Base-by-base conservation (phyloP, 225 moss, liverwort and hornwort genomes). In the Antitrichia curtipendula region DNA sequence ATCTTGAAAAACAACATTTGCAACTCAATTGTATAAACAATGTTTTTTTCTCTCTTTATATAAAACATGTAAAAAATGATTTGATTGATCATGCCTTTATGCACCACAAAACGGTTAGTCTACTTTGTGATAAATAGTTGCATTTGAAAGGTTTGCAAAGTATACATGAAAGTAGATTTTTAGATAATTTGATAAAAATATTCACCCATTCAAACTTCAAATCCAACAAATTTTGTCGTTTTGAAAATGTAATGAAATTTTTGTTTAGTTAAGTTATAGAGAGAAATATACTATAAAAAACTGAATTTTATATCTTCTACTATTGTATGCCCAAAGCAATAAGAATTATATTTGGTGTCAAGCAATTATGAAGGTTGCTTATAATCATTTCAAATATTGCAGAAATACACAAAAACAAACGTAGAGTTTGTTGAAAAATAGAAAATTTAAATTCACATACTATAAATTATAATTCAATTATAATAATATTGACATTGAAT, bases 271-370 rank as follows among this genome's bases (percentile, higher is more conserved):
- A 31, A 31, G 31, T 74, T 49, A 12, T 32, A 20, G 12, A 32
- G 1, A 0, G 0, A 31, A 16, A 9, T 47, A 4, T 31, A 18
- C 3, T 49, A 4, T 5, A 21, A 13, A 0, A 52, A 5, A 22
- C 8, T 1, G 0, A 34, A 36, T 34, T 50, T 52, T 75, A 18
- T 7, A 52, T 50, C 21, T 22, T 52, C 36, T 52, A 36, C 36
- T 52, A 36, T 0, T 13, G 1, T 7, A 52, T 36, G 4, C 0
- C 5, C 3, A 75, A 50, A 75, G 8, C 8, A 52, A 22, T 34
- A 13, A 75, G 1, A 34, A 49, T 4, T 50, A 5, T 52, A 52
- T 13, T 13, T 75, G 13, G 22, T 52, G 1, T 52, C 5, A 52
- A 36, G 5, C 20, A 50, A 21, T 50, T 13, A 13, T 36, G 14